A percentile compares a stretch with the other conserved stretches of the same genome.
Conservation (phyloP, 805 yeast genomes). For the Metschnikowia gelsemii region DNA sequence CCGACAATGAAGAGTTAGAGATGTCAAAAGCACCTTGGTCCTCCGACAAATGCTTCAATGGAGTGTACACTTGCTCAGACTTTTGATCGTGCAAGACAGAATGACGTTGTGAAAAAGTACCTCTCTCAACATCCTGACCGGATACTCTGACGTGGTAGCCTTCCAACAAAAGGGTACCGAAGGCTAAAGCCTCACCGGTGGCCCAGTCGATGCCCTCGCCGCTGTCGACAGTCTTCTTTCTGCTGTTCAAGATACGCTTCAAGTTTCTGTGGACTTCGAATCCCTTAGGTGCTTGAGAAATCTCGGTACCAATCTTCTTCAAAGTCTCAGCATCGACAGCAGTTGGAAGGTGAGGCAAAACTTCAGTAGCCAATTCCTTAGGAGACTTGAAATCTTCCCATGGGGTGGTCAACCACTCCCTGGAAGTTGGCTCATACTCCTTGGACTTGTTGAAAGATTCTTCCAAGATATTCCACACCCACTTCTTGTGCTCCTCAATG, state of each 20-base stretch:
- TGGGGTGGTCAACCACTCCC: conserved; percentile 98
- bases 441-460: conserved; percentile 85
- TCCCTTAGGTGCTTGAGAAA: conserved; percentile 81
- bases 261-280: conserved; percentile 93
- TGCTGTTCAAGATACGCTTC: conserved; percentile 86
- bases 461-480: conserved; percentile 96
- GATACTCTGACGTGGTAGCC: conserved; percentile 96
- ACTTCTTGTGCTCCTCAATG: conserved; percentile 91
- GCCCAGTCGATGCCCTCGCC: conserved; percentile 99
- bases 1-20: conserved; percentile 93
- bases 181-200: conserved; percentile 98
- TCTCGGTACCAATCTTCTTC: conserved; percentile 72
- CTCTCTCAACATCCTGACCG: conserved; percentile 99
- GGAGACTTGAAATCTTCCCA: conserved; percentile 99
- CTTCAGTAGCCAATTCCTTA: conserved; percentile 91
- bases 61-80: conserved; percentile 78
- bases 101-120: conserved; percentile 99
- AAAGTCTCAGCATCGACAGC: conserved; percentile 71
- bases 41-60: conserved; percentile 75
- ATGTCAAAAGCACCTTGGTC: conserved; percentile 85
- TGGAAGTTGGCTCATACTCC: conserved; percentile 84
- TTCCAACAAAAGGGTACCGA: conserved; percentile 86
- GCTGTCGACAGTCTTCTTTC: conserved; percentile 80
- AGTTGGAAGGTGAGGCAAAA: conserved; percentile 95
- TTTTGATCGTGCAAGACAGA: conserved; percentile 96